Evolutionary conservation across 306 rosid species (phyloP).

Genomic region (Pterocarpus macrocarpus): DNA sequence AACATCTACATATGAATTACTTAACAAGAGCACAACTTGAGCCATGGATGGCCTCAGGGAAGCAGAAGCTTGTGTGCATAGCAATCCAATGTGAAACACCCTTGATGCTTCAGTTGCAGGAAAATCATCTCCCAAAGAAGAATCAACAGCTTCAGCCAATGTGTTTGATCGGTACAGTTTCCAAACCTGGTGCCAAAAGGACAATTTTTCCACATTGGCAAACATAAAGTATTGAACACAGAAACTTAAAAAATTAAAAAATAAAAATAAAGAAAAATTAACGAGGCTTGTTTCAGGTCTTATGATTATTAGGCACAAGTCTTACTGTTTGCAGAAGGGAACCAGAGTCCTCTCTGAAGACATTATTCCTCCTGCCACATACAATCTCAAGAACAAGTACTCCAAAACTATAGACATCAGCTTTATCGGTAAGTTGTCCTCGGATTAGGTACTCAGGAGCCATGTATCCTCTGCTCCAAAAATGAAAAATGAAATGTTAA

Average conservation of each 20-base stretch:
- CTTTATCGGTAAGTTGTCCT: conserved; percentile 91
- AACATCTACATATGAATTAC: conserved; percentile 53
- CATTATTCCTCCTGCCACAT: conserved; percentile 73
- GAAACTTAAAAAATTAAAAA: not conserved
- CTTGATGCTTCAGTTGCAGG: conserved; percentile 60
- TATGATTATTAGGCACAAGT: not conserved
- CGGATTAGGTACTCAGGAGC: conserved; percentile 90
- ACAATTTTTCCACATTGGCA: conserved; percentile 22
- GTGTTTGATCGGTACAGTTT: conserved; percentile 58
- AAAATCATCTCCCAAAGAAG: conserved; percentile 60
- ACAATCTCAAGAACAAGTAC: conserved; percentile 85
- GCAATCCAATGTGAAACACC: conserved; percentile 74
- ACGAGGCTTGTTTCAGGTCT: conserved; percentile 21
- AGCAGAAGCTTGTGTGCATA: conserved; percentile 86
- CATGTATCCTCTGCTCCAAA: conserved; percentile 77
- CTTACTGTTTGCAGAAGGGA: conserved; percentile 83
- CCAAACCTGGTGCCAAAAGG: conserved; percentile 69
- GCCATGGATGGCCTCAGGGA: conserved; percentile 76
- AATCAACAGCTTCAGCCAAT: conserved; percentile 66
- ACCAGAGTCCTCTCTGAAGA: conserved; percentile 64
- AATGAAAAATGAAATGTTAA: not conserved
- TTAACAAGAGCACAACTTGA: conserved; percentile 66
- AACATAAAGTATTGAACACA: not conserved
- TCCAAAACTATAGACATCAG: conserved; percentile 86
- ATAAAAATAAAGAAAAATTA: not conserved